These are phyloP conservation scores for Candida lessepsii DNA, from an alignment of 805 yeast species.

Conservation along the genomic window DNA sequence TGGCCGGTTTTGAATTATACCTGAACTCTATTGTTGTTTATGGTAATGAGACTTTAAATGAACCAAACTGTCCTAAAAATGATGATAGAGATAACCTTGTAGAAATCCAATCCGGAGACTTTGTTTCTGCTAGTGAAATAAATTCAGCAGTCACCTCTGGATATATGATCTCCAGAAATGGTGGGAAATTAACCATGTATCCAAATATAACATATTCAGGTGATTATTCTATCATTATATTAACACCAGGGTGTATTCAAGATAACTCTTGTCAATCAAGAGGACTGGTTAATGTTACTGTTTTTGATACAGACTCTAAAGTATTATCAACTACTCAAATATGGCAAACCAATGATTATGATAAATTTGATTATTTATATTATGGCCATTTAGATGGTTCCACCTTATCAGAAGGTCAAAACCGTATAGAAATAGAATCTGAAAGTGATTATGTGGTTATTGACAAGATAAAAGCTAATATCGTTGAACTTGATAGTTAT, in stretches of 20 bases:
- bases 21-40: conserved; percentile 59
- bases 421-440: conserved; percentile 30
- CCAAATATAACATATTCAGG: conserved; percentile 77
- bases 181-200: conserved; percentile 48
- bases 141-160: conserved; percentile 7
- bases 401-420: conserved; percentile 23
- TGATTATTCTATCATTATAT: conserved; percentile 64
- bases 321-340: conserved; percentile 45
- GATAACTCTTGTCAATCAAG: conserved; percentile 69
- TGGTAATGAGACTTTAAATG: conserved; percentile 74
- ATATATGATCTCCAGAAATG: conserved; percentile 33
- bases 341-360: conserved; percentile 76
- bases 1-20: conserved; percentile 71
- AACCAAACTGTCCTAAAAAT: conserved; percentile 54
- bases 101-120: conserved; percentile 26
- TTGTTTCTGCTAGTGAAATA: conserved; percentile 28
- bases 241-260: conserved; percentile 81
- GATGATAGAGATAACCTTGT: conserved; percentile 25
- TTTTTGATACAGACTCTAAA: conserved; percentile 49
- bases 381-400: conserved; percentile 63
- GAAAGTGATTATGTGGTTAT: conserved; percentile 60
- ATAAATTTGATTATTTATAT: conserved; percentile 78
- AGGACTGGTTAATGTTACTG: conserved; percentile 76
- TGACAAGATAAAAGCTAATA: conserved; percentile 55
- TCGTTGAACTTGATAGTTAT: conserved; percentile 46